Percentiles rank a stretch among this genome's conserved stretches.
Conservation (phyloP, 1,284 basidiomycete species). For the Marasmius oreades region DNA sequence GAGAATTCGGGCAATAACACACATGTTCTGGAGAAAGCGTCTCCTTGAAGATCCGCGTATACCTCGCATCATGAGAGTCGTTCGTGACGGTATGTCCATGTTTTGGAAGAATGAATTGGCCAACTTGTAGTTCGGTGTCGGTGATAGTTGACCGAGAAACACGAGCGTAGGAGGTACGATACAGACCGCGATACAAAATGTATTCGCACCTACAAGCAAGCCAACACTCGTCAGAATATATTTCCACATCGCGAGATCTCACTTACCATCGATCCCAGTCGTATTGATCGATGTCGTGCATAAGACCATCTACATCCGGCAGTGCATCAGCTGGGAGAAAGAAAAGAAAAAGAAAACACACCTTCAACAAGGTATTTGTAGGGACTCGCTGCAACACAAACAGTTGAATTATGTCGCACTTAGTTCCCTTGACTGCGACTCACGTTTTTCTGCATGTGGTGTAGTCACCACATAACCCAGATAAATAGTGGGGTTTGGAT, state of each 20-base stretch:
- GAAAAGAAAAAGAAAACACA: neutral
- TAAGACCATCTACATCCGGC: constrained; percentile 46
- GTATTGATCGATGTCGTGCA: constrained; percentile 73
- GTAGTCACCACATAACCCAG: constrained; percentile 85
- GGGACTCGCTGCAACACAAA: constrained; percentile 51
- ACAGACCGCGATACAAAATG: constrained; percentile 79
- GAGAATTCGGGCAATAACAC: constrained; percentile 21
- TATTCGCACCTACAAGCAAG: constrained; percentile 73
- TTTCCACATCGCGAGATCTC: neutral
- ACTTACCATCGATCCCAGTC: constrained; percentile 71
- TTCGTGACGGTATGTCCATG: constrained; percentile 52
- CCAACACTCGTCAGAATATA: neutral
- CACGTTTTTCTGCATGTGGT: constrained; percentile 70
- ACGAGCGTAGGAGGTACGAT: constrained; percentile 75
- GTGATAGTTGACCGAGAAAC: constrained; percentile 71
- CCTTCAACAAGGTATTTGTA: constrained; percentile 75
- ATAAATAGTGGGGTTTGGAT: constrained; percentile 81
- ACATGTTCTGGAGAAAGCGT: constrained; percentile 63
- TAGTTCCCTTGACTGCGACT: constrained; percentile 21
- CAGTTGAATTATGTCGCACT: neutral
- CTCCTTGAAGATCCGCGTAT: constrained; percentile 65
- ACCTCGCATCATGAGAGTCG: constrained; percentile 60
- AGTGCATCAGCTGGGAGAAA: neutral
- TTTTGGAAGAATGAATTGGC: constrained; percentile 73
- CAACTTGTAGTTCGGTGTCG: constrained; percentile 77